These are phyloP conservation scores for Amanita muscaria DNA, from an alignment of 768 basidiomycete species.

Conservation along the genomic window DNA sequence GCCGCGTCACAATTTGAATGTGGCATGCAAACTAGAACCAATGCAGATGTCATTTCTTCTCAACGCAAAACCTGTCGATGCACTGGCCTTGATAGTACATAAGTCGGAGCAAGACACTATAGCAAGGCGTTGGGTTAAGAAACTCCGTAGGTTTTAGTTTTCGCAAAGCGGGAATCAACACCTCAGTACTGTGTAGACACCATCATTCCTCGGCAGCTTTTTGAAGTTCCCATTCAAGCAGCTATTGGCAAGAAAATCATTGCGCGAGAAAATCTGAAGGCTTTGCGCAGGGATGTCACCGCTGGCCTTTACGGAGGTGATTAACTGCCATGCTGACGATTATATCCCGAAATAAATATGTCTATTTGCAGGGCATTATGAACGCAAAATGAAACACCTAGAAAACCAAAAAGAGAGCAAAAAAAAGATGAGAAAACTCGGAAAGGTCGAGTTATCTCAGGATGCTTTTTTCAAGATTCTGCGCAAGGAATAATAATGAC, in stretches of 20 bases:
- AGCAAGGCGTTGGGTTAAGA: conserved; percentile 82
- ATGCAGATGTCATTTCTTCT: conserved; percentile 82
- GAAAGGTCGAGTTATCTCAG: conserved; percentile 84
- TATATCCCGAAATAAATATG: conserved; percentile 1
- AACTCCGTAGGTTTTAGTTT: conserved; percentile 58
- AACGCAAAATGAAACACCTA: conserved; percentile 85
- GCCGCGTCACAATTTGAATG: not conserved
- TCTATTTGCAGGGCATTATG: conserved; percentile 62
- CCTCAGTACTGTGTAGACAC: conserved; percentile 43
- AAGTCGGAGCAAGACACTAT: conserved; percentile 65
- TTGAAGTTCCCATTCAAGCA: conserved; percentile 95
- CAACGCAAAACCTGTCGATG: conserved; percentile 86
- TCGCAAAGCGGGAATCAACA: not conserved
- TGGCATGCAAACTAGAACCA: not conserved
- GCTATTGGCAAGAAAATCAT: conserved; percentile 80
- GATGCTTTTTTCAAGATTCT: conserved; percentile 94
- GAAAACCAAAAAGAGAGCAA: conserved; percentile 93
- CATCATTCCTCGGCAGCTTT: conserved; percentile 87
- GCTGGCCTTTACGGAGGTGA: conserved; percentile 87
- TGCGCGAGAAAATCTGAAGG: conserved; percentile 82
- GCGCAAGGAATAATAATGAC: conserved; percentile 38
- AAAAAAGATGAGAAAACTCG: conserved; percentile 79
- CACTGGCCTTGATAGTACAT: conserved; percentile 88
- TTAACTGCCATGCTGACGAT: not conserved
- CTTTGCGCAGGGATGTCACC: conserved; percentile 85